phyloP scores from a whole-genome alignment of 1,139 yeast species.

The Debaryomyces robertsiae region DNA sequence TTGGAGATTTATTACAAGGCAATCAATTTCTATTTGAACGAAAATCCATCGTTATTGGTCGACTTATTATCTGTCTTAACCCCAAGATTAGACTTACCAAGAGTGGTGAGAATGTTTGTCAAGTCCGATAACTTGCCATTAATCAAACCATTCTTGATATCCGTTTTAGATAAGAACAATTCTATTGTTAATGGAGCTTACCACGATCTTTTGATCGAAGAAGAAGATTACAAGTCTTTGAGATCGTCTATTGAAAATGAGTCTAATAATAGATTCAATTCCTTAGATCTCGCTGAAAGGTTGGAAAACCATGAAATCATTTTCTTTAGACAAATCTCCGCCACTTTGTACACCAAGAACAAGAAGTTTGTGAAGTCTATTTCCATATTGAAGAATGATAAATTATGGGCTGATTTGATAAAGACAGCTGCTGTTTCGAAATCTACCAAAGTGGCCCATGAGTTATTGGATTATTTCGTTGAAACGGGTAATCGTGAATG shows the following conservation, averaged over 20 bases:
- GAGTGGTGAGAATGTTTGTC: conserved; percentile 93
- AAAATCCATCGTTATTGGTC: conserved; percentile 87
- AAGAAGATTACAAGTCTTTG: conserved; percentile 90
- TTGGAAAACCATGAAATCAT: conserved; percentile 88
- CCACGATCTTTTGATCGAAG: conserved; percentile 93
- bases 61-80: conserved; percentile 83
- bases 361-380: conserved; percentile 92
- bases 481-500: conserved; percentile 98
- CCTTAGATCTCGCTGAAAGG: conserved; percentile 88
- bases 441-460: conserved; percentile 83
- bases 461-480: conserved; percentile 85
- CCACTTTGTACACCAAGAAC: conserved; percentile 88
- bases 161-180: conserved; percentile 88
- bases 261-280: conserved; percentile 87
- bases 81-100: conserved; percentile 92
- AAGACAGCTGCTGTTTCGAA: conserved; percentile 87
- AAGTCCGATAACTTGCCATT: conserved; percentile 95
- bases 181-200: conserved; percentile 92
- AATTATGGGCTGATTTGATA: conserved; percentile 92
- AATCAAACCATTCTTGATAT: conserved; percentile 91
- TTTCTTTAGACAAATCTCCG: conserved; percentile 95
- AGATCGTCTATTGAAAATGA: conserved; percentile 78
- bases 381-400: conserved; percentile 85
- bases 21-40: conserved; percentile 87
- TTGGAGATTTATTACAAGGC: conserved; percentile 97